A percentile compares a stretch with the other conserved stretches of the same genome.
phyloP scores from a whole-genome alignment of 2,329 filamentous ascomycete genomes.

The Balansia obtecta region DNA sequence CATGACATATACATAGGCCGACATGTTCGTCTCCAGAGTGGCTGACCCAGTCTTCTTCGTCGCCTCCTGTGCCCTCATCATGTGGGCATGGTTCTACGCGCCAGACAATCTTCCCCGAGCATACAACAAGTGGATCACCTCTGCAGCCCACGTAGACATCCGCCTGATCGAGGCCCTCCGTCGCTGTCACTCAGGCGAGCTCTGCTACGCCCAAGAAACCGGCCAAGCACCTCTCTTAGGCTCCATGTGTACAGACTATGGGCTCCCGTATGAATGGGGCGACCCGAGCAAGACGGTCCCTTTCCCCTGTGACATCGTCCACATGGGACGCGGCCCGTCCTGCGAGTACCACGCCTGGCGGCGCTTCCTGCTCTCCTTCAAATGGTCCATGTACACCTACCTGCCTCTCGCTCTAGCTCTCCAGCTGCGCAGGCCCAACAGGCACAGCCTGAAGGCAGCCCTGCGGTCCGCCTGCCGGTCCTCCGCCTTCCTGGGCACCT shows the following conservation, averaged over 20 bases:
- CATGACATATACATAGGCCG: conserved; percentile 12
- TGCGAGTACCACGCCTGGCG: conserved; percentile 63
- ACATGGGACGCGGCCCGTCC: conserved; percentile 62
- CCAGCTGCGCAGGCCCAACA: conserved; percentile 35
- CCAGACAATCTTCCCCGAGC: conserved; percentile 57
- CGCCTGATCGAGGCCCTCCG: conserved; percentile 66
- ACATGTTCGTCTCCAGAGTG: conserved; percentile 22
- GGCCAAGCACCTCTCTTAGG: conserved; percentile 56
- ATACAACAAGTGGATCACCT: conserved; percentile 74
- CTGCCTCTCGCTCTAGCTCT: conserved; percentile 61
- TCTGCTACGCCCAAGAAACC: conserved; percentile 63
- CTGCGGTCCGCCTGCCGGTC: conserved; percentile 53
- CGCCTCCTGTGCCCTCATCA: conserved; percentile 59
- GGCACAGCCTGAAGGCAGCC: conserved; percentile 36
- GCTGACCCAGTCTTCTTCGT: conserved; percentile 63
- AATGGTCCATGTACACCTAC: conserved; percentile 65
- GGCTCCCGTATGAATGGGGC: conserved; percentile 56
- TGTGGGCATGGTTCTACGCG: conserved; percentile 82
- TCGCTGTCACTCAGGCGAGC: conserved; percentile 46
- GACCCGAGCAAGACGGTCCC: conserved; percentile 58
- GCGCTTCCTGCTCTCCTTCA: conserved; percentile 57
- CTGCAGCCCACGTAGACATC: conserved; percentile 60
- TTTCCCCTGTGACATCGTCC: conserved; percentile 73
- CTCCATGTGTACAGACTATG: conserved; percentile 60
- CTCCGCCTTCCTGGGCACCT: conserved; percentile 64